Evolutionary conservation across 148 eudicot species (phyloP), one percentile per base, ranked within the genome.

Genomic region (Silene uniflora): DNA sequence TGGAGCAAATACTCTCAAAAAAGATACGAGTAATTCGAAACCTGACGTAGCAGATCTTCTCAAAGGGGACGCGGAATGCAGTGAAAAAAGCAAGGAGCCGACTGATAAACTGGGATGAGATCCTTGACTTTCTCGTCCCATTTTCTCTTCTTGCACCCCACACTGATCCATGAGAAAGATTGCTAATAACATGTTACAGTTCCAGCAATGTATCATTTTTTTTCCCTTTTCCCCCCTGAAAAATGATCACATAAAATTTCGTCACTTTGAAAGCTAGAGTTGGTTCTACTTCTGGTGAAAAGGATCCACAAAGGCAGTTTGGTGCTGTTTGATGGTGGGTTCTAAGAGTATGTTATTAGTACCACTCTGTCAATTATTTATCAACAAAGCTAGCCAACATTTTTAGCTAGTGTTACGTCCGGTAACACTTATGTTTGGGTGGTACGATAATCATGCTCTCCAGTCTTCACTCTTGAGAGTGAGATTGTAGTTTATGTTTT

Each of bases 11-110:
- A 18, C 32, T n/a, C 27, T 62, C 75, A 47, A 18, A 24, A 67
- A 25, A 16, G 73, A 58, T 54, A 52, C 56, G 17, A 52, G 56
- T 52, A 42, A 12, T 18, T 4, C 35, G 12, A 66, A 75, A 29
- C 14, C 56, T 27, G 58, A 64, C 9, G 25, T 10, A 62, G 55
- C 24, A 16, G 77, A 77, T 47, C 76, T 17, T 44, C 56, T 23
- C 62, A 67, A 66, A 12, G 69, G n/a, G 27, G 74, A 10, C 16
- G 74, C 69, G 5, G 74, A 77, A 69, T 61, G 59, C 69, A 61
- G 74, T 24, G 69, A 61, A 13, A 70, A 69, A 65, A 69, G 69
- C 74, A 46, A 77, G 61, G 29, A 10, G 32, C 49, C 32, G 7
- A 35, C 62, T 10, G 56, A 52, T 52, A 39, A 67, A 68, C 35